A percentile compares a stretch with the other conserved stretches of the same genome.
These are phyloP conservation scores for Pestalotiopsis sp. DNA, from an alignment of 2,329 filamentous ascomycete species.

Conservation along the genomic window DNA sequence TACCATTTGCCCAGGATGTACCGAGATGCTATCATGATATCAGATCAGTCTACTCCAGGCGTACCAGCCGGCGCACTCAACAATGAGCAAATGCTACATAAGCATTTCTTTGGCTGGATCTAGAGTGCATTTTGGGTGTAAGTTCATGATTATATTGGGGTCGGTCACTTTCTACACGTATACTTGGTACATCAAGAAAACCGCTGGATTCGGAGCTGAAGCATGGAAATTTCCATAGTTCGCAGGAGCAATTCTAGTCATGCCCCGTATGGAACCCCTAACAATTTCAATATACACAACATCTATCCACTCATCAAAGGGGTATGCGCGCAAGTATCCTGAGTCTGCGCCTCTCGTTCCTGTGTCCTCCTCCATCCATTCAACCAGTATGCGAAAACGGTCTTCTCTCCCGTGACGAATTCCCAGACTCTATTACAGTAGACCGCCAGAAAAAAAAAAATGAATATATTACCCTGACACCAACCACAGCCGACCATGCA, in stretches of 20 bases:
- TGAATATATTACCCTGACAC: constrained; percentile 1
- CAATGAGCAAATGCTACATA: no score
- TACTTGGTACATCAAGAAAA: no score
- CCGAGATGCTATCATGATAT: no score
- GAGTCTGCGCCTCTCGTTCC: constrained; percentile 1
- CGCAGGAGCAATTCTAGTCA: neutral
- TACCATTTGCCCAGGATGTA: neutral
- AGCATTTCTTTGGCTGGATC: no score
- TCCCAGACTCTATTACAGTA: constrained; percentile 13
- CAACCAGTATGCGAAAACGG: neutral
- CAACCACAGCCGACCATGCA: constrained; percentile 10
- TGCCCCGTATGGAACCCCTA: neutral
- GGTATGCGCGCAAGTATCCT: constrained; percentile 7
- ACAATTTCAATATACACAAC: constrained; percentile 10
- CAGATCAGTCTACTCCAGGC: no score
- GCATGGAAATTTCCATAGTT: neutral
- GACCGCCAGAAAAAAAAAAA: neutral
- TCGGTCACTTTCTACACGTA: neutral
- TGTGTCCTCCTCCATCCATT: neutral
- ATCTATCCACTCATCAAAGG: neutral
- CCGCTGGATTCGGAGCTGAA: neutral
- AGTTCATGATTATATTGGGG: no score
- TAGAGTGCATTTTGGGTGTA: no score
- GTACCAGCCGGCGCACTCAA: no score
- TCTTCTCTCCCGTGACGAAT: neutral